A percentile compares a stretch with the other conserved stretches of the same genome.
Conservation (phyloP, 805 yeast species). For the Nakazawaea ishiwadae region DNA sequence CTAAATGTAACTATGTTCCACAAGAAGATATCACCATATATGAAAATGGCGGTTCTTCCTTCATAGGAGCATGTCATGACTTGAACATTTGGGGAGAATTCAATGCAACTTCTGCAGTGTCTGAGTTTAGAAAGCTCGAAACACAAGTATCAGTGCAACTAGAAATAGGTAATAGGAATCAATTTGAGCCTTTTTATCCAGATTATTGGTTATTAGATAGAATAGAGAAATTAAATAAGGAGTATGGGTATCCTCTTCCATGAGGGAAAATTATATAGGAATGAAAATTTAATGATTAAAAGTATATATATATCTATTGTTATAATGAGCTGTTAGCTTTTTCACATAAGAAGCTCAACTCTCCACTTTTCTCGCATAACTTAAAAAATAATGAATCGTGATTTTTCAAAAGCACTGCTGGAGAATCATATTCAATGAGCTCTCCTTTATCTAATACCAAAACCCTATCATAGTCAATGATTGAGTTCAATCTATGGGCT, state of each 20-base stretch:
- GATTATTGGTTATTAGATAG: constrained; percentile 22
- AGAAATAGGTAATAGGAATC: constrained; percentile 18
- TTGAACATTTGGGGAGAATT: constrained; percentile 32
- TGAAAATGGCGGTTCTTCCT: constrained; percentile 27
- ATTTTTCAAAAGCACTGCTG: constrained; percentile 51
- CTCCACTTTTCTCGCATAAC: constrained; percentile 8
- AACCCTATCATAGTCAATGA: constrained; percentile 69
- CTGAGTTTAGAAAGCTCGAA: constrained; percentile 21
- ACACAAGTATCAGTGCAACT: constrained; percentile 12
- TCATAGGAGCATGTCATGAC: constrained; percentile 39
- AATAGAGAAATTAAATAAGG: constrained; percentile 15
- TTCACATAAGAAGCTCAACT: too few relatives aligned
- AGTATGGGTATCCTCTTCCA: constrained; percentile 15
- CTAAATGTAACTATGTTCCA: constrained; percentile 34
- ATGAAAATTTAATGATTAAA: too few relatives aligned
- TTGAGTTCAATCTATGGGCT: constrained; percentile 74
- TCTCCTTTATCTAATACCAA: constrained; percentile 80
- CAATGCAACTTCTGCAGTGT: constrained; percentile 26
- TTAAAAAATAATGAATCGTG: constrained; percentile 21
- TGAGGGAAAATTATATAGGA: too few relatives aligned
- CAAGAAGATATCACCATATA: constrained; percentile 31
- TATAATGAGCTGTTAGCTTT: too few relatives aligned
- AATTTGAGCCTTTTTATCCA: constrained; percentile 20
- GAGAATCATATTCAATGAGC: constrained; percentile 70
- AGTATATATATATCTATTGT: too few relatives aligned